Evolutionary conservation across 352 stramenopile species (phyloP).

Genomic region (Thalassiosira mediterranea): DNA sequence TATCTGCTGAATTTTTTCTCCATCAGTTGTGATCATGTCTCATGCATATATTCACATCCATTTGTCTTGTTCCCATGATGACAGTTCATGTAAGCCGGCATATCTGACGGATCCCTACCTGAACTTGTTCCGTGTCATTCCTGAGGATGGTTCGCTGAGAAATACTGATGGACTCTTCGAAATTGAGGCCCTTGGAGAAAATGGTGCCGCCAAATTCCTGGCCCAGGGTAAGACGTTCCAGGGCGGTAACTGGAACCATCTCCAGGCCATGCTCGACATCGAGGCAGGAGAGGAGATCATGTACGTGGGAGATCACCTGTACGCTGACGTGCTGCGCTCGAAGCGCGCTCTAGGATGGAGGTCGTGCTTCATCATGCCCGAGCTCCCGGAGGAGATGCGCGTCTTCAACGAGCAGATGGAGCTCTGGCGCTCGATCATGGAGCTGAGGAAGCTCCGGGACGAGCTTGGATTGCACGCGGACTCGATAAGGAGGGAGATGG

Average conservation of each 20-base stretch:
- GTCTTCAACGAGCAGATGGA: constrained; percentile 62
- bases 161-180: constrained; percentile 86
- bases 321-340: constrained; percentile 85
- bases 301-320: constrained; percentile 90
- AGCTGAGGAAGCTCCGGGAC: constrained; percentile 75
- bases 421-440: constrained; percentile 58
- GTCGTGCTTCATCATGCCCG: constrained; percentile 87
- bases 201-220: constrained; percentile 78
- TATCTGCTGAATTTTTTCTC: too few relatives aligned
- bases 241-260: constrained; percentile 86
- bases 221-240: constrained; percentile 86
- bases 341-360: constrained; percentile 88
- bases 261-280: constrained; percentile 82
- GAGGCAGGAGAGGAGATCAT: constrained; percentile 83
- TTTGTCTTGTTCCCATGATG: too few relatives aligned
- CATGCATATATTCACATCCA: too few relatives aligned
- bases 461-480: constrained; percentile 71
- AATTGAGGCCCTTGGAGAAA: constrained; percentile 71
- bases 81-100: constrained; percentile 75
- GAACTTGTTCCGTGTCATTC: constrained; percentile 83
- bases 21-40: too few relatives aligned
- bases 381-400: constrained; percentile 84
- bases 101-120: constrained; percentile 81
- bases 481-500: constrained; percentile 29
- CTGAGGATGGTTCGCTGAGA: constrained; percentile 71